Evolutionary conservation across 176 grass and related monocot genomes (phyloP), one percentile per base, ranked within the genome.

Genomic region (Musa schizocarpa): DNA sequence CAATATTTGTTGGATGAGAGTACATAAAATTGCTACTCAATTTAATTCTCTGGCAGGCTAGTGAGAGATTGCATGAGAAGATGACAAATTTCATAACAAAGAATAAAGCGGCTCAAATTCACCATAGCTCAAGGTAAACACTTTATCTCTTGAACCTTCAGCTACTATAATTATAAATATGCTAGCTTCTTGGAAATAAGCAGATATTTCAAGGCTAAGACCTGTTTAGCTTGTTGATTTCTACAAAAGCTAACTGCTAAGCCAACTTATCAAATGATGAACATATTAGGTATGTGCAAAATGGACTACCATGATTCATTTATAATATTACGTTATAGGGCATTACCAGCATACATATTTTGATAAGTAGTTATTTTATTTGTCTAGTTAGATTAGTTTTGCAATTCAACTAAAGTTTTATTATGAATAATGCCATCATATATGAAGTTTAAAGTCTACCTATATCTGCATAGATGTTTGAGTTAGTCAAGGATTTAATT

Each of bases 101-200:
- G 54, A 96, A 96, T 58, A 96, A 96, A 89, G 92, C 89, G 58
- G 92, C 92, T 66, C 92, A 96, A 69, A 80, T 96, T 53, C 86
- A 91, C 27, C 79, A 87, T 62, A 63, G 56, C 53, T 76, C 74
- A 82, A 96, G 84, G 88, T 92, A 78, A 64, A n/a, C 52, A 51
- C 50, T 65, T 20, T 55, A 53, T 24, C 9, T 19, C 9, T 74
- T 50, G 21, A 11, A n/a, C 16, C 11, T 71, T 70, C 22, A 2
- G 34, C 19, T n/a, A 19, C 48, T 50, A 14, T 12, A 50, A 50
- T 52, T 1, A 71, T 9, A 70, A 51, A 20, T 13, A 12, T 14
- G 8, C 24, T 19, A 50, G 34, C 34, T 43, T 43, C 34, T n/a
- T n/a, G 14, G 17, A 9, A 71, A 10, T 17, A 43, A 23, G 11